phyloP scores from a whole-genome alignment of 2,329 filamentous ascomycete species.

The Neurospora sp. region DNA sequence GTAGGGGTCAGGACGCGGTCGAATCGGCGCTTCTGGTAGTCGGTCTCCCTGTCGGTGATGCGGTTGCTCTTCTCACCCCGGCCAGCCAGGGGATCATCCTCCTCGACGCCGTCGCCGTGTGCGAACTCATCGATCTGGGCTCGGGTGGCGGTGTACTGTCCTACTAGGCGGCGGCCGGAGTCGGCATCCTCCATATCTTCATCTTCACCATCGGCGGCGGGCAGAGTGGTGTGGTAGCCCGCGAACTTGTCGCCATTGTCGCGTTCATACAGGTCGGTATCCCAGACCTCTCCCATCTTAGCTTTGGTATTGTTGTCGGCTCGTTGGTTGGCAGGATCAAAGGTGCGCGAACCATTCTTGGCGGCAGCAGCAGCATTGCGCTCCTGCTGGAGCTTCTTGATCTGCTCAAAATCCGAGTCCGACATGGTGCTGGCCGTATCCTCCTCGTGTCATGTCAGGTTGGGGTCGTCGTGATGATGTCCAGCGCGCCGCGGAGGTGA shows the following conservation, averaged over 20 bases:
- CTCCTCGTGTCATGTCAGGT: conserved; percentile 7
- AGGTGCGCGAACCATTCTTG: conserved; percentile 74
- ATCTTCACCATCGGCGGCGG: conserved; percentile 66
- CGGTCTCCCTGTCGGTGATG: conserved; percentile 87
- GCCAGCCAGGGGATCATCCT: conserved; percentile 79
- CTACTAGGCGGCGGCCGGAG: conserved; percentile 68
- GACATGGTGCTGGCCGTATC: conserved; percentile 38
- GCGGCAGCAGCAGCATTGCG: conserved; percentile 69
- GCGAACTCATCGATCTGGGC: conserved; percentile 93
- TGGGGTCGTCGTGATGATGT: neutral
- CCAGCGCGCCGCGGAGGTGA: neutral
- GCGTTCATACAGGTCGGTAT: conserved; percentile 77
- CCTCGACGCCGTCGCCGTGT: conserved; percentile 72
- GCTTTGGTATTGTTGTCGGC: conserved; percentile 79
- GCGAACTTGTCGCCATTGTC: conserved; percentile 66
- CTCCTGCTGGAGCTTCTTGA: conserved; percentile 84
- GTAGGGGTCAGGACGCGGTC: conserved; percentile 80
- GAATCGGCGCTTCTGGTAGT: conserved; percentile 94
- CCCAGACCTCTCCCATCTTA: conserved; percentile 81
- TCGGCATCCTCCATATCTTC: conserved; percentile 67
- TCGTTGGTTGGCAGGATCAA: conserved; percentile 71
- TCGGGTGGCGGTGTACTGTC: conserved; percentile 89
- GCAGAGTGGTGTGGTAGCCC: conserved; percentile 85
- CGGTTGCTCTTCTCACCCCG: conserved; percentile 79
- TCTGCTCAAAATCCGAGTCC: conserved; percentile 77